A percentile compares a stretch with the other conserved stretches of the same genome.
phyloP scores from a whole-genome alignment of 1,284 basidiomycete species.

The Boletus nobilissimus region DNA sequence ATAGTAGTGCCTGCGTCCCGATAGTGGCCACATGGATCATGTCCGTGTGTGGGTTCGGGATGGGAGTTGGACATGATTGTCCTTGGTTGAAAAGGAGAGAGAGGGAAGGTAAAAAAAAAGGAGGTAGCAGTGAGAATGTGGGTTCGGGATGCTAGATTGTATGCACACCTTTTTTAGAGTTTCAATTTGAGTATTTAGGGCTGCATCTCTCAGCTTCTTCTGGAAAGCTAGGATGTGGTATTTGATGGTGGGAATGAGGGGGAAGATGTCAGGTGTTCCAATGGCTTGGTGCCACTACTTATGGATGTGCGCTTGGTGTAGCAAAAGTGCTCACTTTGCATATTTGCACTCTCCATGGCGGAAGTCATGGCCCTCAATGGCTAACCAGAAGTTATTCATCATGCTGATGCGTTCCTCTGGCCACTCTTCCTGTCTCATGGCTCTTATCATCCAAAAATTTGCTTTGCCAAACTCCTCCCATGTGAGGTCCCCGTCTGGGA shows the following conservation, averaged over 20 bases:
- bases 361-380: background rate
- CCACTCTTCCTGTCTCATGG: background rate
- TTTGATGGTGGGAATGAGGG: background rate
- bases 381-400: background rate
- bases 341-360: background rate
- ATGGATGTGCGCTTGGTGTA: background rate
- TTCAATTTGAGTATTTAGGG: background rate
- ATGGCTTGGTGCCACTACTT: background rate
- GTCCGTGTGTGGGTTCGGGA: too few species aligned
- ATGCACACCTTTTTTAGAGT: background rate
- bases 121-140: background rate
- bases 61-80: too few species aligned
- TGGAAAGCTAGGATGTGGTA: background rate
- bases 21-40: too few species aligned
- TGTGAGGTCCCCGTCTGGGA: too few species aligned
- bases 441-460: too few species aligned
- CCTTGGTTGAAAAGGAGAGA: too few species aligned
- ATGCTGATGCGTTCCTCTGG: background rate
- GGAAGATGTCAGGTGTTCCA: background rate
- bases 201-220: background rate
- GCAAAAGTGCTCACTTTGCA: background rate
- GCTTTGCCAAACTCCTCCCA: too few species aligned
- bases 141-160: background rate
- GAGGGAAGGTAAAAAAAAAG: too few species aligned
- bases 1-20: too few species aligned